These are phyloP conservation scores for Tolypocladium pustulatum DNA, from an alignment of 2,329 filamentous ascomycete species.

Conservation along the genomic window DNA sequence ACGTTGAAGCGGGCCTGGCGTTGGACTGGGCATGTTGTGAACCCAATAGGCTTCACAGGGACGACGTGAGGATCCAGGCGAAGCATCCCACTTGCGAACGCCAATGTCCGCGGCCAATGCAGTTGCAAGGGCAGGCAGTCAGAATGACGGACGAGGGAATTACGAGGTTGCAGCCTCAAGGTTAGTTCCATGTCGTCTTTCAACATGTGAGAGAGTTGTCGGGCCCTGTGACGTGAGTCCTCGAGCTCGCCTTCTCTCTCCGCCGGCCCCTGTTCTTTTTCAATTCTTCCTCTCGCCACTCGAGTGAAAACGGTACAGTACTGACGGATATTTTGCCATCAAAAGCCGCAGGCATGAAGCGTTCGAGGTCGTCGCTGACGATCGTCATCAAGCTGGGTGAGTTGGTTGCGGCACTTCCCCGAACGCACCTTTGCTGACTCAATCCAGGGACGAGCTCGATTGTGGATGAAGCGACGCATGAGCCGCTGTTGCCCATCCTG, in stretches of 20 bases:
- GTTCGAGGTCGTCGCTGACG: slow-evolving; percentile 30
- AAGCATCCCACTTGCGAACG: not conserved
- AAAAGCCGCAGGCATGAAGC: slow-evolving; percentile 49
- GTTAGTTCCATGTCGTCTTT: slow-evolving; percentile 3
- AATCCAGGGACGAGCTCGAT: slow-evolving; percentile 89
- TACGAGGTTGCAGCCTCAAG: slow-evolving; percentile 1
- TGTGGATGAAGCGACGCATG: slow-evolving; percentile 89
- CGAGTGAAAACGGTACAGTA: not conserved
- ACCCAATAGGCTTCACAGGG: slow-evolving; percentile 4
- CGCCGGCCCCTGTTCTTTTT: not conserved
- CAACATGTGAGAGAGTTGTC: not conserved
- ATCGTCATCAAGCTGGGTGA: slow-evolving; percentile 84
- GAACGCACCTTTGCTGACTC: not conserved
- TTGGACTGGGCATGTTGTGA: slow-evolving; percentile 1
- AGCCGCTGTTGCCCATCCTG: slow-evolving; percentile 82
- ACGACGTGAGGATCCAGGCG: not conserved
- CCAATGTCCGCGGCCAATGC: slow-evolving; percentile 1
- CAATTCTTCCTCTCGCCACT: not conserved
- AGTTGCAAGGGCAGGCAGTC: slow-evolving; percentile 3
- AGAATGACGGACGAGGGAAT: slow-evolving; percentile 10
- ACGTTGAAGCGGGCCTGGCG: slow-evolving; percentile 1
- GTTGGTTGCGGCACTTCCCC: slow-evolving; percentile 10
- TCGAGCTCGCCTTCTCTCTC: not conserved
- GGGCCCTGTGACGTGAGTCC: not conserved
- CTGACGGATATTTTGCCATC: slow-evolving; percentile 8